Evolutionary conservation across 805 yeast genomes (phyloP).

Genomic region (Metschnikowia orientalis): DNA sequence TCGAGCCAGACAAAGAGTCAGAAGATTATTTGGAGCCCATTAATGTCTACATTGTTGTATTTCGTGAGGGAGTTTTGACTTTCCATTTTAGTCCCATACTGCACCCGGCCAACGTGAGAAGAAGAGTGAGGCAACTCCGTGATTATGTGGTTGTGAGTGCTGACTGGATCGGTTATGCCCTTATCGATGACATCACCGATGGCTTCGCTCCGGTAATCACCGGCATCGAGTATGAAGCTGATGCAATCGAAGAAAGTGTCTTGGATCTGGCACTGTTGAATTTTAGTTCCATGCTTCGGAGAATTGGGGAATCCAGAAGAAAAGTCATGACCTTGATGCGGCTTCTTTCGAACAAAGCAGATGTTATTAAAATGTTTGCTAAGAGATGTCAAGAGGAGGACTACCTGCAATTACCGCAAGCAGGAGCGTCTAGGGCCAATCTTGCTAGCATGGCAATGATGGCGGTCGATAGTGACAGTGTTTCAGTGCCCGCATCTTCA

Average conservation of each 20-base stretch:
- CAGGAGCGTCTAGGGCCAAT: slow-evolving; percentile 17
- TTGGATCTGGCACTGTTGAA: slow-evolving; percentile 73
- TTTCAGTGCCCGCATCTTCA: slow-evolving; percentile 13
- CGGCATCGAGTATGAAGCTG: slow-evolving; percentile 74
- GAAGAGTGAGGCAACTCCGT: slow-evolving; percentile 75
- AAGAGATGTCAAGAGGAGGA: slow-evolving; percentile 85
- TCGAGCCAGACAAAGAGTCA: slow-evolving; percentile 76
- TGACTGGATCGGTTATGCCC: slow-evolving; percentile 79
- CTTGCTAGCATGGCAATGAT: slow-evolving; percentile 13
- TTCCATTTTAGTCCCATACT: slow-evolving; percentile 58
- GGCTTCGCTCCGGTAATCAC: slow-evolving; percentile 80
- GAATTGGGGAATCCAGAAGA: slow-evolving; percentile 85
- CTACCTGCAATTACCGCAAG: slow-evolving; percentile 13
- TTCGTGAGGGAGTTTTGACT: slow-evolving; percentile 54
- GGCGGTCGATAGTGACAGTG: slow-evolving; percentile 1
- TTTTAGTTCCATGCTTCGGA: slow-evolving; percentile 68
- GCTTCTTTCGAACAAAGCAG: slow-evolving; percentile 87
- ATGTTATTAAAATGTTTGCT: slow-evolving; percentile 93
- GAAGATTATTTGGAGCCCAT: slow-evolving; percentile 82
- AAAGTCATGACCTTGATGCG: slow-evolving; percentile 92
- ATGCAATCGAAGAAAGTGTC: slow-evolving; percentile 80
- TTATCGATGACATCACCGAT: slow-evolving; percentile 81
- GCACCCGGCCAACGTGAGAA: slow-evolving; percentile 66
- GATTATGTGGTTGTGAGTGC: slow-evolving; percentile 75
- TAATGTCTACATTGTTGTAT: slow-evolving; percentile 59